These are phyloP conservation scores for Telopea speciosissima DNA, from an alignment of 177 flowering plant genomes.

Conservation along the genomic window DNA sequence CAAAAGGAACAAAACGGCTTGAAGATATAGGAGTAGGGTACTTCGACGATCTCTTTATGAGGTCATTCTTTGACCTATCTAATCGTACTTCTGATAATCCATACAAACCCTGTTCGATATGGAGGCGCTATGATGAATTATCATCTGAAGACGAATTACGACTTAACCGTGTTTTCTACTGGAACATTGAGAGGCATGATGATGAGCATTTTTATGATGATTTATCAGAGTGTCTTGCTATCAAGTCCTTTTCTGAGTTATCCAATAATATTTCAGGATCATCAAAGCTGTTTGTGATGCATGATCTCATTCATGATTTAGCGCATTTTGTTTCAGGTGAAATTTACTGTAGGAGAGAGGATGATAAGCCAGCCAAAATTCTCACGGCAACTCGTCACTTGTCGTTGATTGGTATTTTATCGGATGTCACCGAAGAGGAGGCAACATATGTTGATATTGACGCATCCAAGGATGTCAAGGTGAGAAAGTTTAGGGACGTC, in stretches of 20 bases:
- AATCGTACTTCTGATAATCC: neutral
- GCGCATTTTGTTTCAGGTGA: neutral
- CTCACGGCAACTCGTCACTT: neutral
- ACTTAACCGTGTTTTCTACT: too few species aligned
- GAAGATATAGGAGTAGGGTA: neutral
- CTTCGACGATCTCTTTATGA: neutral
- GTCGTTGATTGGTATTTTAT: neutral
- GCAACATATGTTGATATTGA: too few species aligned
- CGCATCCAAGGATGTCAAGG: too few species aligned
- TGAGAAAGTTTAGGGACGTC: neutral
- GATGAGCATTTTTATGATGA: too few species aligned
- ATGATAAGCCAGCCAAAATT: neutral
- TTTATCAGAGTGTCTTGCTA: too few species aligned
- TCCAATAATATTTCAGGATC: too few species aligned
- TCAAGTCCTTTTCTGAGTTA: too few species aligned
- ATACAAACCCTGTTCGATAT: too few species aligned
- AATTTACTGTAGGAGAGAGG: neutral
- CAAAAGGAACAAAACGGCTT: neutral
- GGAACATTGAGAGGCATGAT: too few species aligned
- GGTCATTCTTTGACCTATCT: neutral
- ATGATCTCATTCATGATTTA: slow-evolving; percentile 1
- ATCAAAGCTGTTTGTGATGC: neutral
- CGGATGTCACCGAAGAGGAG: too few species aligned
- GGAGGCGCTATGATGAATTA: too few species aligned
- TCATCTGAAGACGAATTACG: too few species aligned